Base-by-base conservation (phyloP, 2,329 filamentous ascomycete genomes). In the Hypomyces perniciosus region DNA sequence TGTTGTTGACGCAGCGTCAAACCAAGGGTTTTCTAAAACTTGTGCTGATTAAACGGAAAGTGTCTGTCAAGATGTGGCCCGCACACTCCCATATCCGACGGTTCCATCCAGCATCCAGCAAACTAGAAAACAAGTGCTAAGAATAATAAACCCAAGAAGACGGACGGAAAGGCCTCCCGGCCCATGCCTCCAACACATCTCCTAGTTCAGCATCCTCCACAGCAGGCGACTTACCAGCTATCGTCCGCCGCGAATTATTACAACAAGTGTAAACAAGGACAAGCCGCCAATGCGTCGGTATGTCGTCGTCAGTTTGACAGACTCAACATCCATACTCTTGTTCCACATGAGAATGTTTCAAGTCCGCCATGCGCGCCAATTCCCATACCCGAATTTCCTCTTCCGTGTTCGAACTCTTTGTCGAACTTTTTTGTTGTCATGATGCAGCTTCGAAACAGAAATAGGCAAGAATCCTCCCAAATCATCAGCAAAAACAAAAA, bases 191-290 rank as follows among this genome's bases (percentile, higher is more conserved):
- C 33, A 30, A 51, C 33, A 31, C 40, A 44, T 35, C 46, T 44
- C 46, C 51, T 31, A 48, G 20, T 30, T 41, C 44, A 38, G 20
- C 46, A 35, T 50, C 52, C 38, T 62, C 59, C 61, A 53, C 53
- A 40, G 56, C 61, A 57, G 61, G 62, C 65, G 56, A 61, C 63
- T 62, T 64, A 63, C 60, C 68, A 65, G 71, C 62, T 66, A 58
- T 63, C 63, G 63, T 61, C 65, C 60, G 62, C 65, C 62, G 57
- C 59, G 62, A 62, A 62, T 55, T 66, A 76, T 75, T 75, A 76
- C 71, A 77, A 79, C 71, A 73, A 76, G 68, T 65, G 74, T 77
- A 76, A 63, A 72, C 68, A 73, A 75, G 60, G 59, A 62, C 64
- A 70, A 65, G 64, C 67, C 56, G 54, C 62, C 62, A 48, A 59